Evolutionary conservation across 2,329 filamentous ascomycete genomes (phyloP), one percentile per base, ranked within the genome.

Genomic region (Trichoderma arundinaceum): DNA sequence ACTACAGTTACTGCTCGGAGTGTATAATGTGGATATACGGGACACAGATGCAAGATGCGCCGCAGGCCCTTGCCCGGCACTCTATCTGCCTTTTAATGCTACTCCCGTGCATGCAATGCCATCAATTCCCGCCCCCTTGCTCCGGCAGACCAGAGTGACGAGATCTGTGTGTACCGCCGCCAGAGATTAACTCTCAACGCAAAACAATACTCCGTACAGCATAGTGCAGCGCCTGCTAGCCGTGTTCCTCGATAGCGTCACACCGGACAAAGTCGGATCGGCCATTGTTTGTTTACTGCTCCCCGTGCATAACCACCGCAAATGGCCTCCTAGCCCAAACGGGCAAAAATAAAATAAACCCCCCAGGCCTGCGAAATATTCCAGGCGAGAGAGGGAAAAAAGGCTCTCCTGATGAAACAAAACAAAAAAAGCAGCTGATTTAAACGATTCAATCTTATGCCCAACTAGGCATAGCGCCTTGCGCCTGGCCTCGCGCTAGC

Each of bases 381-480:
- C 15, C 32, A 19, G 7, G 1, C 4, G 48, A 32, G 8, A 19
- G 17, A 51, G 32, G 19, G 17, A 8, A 53, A 53, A 17, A 56
- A 9, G 12, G 28, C 51, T 44, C 53, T 41, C 43, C 57, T 49
- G 57, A 60, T 54, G 59, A 63, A 63, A 63, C 59, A 54, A 63
- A 63, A 63, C 59, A 63, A 46, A 12, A 43, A 22, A n/a, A 49
- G 32, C 22, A 62, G 46, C 59, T 51, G 46, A 52, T 39, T 46
- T 44, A 17, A 28, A 53, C 17, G 43, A 33, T 43, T 41, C 33
- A 49, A 41, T 35, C 44, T 44, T 51, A 35, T 43, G 12, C 62
- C 54, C 10, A 22, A 22, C 35, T n/a, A 13, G 44, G 62, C 22
- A 13, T 64, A 65, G 62, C 28, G 7, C 44, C 33, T 17, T 8